Evolutionary conservation across 345 rosid species (phyloP).

Genomic region (Acer negundo): DNA sequence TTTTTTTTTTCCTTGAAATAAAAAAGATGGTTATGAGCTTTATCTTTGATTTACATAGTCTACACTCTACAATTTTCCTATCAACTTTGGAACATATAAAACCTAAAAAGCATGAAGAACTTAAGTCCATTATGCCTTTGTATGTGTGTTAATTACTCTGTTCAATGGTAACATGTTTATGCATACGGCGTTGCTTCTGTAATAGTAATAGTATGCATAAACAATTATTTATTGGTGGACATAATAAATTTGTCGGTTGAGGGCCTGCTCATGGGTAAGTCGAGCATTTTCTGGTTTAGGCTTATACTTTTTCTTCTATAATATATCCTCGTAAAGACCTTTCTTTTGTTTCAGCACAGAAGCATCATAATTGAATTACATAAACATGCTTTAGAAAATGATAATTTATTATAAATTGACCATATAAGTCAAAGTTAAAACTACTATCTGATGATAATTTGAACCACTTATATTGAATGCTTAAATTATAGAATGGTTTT

Average conservation of each 20-base stretch:
- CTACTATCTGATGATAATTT: slow-evolving; percentile 3
- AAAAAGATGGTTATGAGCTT: not conserved
- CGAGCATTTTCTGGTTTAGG: slow-evolving; percentile 4
- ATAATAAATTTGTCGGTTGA: not conserved
- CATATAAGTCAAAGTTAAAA: not conserved
- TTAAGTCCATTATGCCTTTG: not conserved
- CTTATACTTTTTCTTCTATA: slow-evolving; percentile 1
- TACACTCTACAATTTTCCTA: not conserved
- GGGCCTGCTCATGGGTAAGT: not conserved
- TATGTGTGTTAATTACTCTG: not conserved
- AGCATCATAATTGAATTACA: not conserved
- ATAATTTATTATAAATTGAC: not conserved
- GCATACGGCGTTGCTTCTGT: not conserved
- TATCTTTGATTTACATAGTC: not conserved
- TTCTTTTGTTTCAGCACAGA: slow-evolving; percentile 3
- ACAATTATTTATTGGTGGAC: not conserved
- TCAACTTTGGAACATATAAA: not conserved
- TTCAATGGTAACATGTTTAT: not conserved
- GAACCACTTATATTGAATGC: not conserved
- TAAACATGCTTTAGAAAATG: slow-evolving; percentile 13
- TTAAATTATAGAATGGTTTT: not conserved
- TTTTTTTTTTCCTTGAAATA: not conserved
- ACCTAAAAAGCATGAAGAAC: not conserved
- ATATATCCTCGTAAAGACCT: slow-evolving; percentile 11
- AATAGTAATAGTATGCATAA: not conserved